These are phyloP conservation scores for Calonectria honghensis DNA, from an alignment of 2,329 filamentous ascomycete genomes.

Conservation along the genomic window DNA sequence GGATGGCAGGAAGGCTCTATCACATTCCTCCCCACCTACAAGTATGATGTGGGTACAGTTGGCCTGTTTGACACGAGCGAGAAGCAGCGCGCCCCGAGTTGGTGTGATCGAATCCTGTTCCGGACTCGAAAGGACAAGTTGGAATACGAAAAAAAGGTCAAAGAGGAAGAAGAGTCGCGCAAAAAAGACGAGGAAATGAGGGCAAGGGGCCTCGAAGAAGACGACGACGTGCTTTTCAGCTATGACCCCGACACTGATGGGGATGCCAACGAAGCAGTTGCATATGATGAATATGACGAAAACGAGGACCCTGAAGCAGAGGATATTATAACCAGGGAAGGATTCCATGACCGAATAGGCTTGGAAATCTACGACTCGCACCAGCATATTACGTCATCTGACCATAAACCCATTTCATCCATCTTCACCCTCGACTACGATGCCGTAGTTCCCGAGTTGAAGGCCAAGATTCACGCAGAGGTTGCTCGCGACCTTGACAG, in stretches of 20 bases:
- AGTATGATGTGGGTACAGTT: constrained; percentile 96
- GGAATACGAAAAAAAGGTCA: constrained; percentile 77
- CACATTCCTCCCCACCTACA: constrained; percentile 94
- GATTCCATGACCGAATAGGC: constrained; percentile 72
- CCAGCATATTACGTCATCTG: constrained; percentile 91
- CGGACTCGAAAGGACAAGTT: constrained; percentile 83
- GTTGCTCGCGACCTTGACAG: constrained; percentile 92
- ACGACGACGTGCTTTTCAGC: constrained; percentile 90
- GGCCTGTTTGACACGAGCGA: constrained; percentile 96
- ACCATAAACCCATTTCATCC: constrained; percentile 93
- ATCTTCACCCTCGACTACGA: constrained; percentile 91
- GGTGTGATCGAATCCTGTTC: constrained; percentile 96
- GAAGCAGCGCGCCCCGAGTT: constrained; percentile 93
- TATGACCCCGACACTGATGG: constrained; percentile 89
- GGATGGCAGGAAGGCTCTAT: constrained; percentile 95
- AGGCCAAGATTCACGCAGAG: constrained; percentile 88
- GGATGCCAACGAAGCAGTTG: constrained; percentile 67
- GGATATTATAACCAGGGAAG: constrained; percentile 74
- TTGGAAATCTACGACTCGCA: constrained; percentile 87
- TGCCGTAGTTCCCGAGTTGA: constrained; percentile 88
- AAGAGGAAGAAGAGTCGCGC: constrained; percentile 79
- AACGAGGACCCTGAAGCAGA: constrained; percentile 67
- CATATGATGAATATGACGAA: constrained; percentile 75
- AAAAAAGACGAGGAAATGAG: constrained; percentile 91
- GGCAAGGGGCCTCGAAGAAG: constrained; percentile 84